Evolutionary conservation across 106 monocot genomes (phyloP).

Genomic region (Dendrobium huoshanense): DNA sequence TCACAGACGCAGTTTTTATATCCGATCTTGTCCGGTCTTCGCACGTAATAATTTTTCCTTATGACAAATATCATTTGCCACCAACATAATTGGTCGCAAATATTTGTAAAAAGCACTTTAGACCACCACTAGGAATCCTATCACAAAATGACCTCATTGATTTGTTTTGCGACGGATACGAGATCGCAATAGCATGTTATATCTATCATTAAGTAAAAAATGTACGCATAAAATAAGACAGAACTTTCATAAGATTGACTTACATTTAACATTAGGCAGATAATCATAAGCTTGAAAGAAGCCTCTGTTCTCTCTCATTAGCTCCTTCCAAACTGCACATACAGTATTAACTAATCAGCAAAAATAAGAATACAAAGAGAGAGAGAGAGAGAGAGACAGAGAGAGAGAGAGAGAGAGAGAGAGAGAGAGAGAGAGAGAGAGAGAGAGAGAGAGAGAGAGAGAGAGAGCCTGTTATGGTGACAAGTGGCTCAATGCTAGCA

Average conservation of each 20-base stretch:
- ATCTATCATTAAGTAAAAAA: no score
- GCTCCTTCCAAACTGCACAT: conserved; percentile 44
- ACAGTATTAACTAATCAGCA: neutral
- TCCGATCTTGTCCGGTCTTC: no score
- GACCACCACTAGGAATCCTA: no score
- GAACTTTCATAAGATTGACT: neutral
- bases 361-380: neutral
- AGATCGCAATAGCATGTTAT: no score
- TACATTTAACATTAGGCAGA: conserved; percentile 14
- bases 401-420: conserved; percentile 5
- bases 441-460: no score
- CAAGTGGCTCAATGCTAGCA: conserved; percentile 32
- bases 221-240: neutral
- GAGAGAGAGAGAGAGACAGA: conserved; percentile 11
- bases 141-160: no score
- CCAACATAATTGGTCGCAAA: neutral
- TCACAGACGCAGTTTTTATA: no score
- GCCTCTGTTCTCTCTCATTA: conserved; percentile 42
- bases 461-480: conserved; percentile 46
- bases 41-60: no score
- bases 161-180: no score
- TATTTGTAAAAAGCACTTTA: neutral
- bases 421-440: no score
- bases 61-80: neutral
- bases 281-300: conserved; percentile 35